Conservation (phyloP, 2,329 filamentous ascomycete genomes). For the Colletotrichum sp. region DNA sequence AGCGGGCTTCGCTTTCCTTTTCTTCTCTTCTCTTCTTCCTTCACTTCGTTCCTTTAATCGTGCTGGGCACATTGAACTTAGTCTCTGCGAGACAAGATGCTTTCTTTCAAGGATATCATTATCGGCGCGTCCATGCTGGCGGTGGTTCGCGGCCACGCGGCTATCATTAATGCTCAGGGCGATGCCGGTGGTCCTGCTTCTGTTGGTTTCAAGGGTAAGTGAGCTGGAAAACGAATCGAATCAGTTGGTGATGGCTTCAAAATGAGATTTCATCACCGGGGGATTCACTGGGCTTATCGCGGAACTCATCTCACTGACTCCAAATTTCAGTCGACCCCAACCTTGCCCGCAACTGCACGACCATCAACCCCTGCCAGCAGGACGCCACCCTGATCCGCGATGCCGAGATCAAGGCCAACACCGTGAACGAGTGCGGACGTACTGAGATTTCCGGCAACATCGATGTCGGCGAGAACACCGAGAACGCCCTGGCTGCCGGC, state of each 20-base stretch:
- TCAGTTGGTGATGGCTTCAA: neutral
- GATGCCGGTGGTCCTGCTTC: conserved; percentile 49
- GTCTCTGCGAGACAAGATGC: conserved; percentile 36
- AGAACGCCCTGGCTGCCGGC: conserved; percentile 51
- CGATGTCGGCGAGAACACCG: conserved; percentile 61
- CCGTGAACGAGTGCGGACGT: conserved; percentile 66
- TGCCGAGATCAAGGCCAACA: conserved; percentile 54
- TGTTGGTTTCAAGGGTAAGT: conserved; percentile 53
- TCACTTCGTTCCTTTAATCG: conserved; percentile 31
- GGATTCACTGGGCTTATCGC: neutral
- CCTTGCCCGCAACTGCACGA: conserved; percentile 67
- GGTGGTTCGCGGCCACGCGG: conserved; percentile 47
- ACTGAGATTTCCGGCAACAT: conserved; percentile 67
- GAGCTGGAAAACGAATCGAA: neutral
- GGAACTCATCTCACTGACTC: neutral
- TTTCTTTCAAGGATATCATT: conserved; percentile 36
- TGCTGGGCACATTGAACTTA: conserved; percentile 23
- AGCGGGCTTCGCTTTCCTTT: conserved; percentile 24
- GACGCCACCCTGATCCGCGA: conserved; percentile 69
- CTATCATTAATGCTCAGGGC: conserved; percentile 53
- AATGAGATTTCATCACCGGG: neutral
- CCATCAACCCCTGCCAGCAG: conserved; percentile 69
- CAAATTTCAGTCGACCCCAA: conserved; percentile 49
- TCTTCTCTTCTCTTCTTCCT: conserved; percentile 27
- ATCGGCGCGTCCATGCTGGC: conserved; percentile 38